Conservation (phyloP, 2,329 filamentous ascomycete genomes). For the Aspergillus vadensis region DNA sequence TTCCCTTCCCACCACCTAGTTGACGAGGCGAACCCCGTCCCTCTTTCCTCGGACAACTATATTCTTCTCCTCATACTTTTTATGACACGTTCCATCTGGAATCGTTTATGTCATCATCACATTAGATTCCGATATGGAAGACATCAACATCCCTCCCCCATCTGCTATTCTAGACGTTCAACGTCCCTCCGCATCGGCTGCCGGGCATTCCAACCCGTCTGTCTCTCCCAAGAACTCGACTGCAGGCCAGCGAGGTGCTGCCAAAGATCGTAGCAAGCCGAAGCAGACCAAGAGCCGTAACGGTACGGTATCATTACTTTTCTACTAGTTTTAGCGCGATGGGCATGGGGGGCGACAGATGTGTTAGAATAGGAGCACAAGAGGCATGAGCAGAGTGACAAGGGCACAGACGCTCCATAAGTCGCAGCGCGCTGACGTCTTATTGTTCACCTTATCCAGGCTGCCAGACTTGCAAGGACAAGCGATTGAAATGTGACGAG, state of each 20-base stretch:
- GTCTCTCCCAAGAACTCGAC: constrained; percentile 27
- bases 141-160: constrained; percentile 62
- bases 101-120: constrained; percentile 15
- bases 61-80: background rate
- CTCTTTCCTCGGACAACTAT: background rate
- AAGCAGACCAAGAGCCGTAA: constrained; percentile 77
- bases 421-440: constrained; percentile 33
- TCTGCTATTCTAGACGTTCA: constrained; percentile 53
- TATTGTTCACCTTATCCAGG: constrained; percentile 49
- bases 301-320: constrained; percentile 53
- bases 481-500: constrained; percentile 74
- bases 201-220: constrained; percentile 31
- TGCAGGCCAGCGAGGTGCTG: constrained; percentile 10
- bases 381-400: constrained; percentile 6
- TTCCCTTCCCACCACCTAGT: background rate
- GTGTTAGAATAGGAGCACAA: background rate
- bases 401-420: constrained; percentile 9
- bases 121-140: constrained; percentile 52
- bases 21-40: background rate
- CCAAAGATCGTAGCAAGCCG: constrained; percentile 51
- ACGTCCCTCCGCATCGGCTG: constrained; percentile 26
- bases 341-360: background rate
- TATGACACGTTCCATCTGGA: background rate
- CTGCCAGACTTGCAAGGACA: constrained; percentile 72
- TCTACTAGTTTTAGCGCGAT: constrained; percentile 12